Base-by-base conservation (phyloP, 2,329 filamentous ascomycete genomes). In the Periconia sp. region DNA sequence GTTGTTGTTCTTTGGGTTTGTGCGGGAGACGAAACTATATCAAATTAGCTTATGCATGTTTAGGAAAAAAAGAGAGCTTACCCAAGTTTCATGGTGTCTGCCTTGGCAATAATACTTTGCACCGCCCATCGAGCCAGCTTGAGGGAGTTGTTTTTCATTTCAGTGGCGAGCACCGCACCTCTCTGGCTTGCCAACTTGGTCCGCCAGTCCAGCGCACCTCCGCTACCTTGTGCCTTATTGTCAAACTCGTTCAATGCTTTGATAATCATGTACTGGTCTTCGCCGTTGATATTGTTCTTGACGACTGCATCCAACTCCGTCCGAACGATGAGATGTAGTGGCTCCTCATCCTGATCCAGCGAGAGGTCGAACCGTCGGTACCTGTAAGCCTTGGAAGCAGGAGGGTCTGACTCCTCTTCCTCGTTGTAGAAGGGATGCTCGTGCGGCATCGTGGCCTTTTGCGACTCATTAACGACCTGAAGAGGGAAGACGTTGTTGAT, bases 131-230 rank as follows among this genome's bases (percentile, higher is more conserved):
- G 82, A 45, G 94, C 94, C 52, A 99, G 86, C 81, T 99, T 99
- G 87, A 90, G 95, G 68, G 86, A 91, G 83, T 99, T 99, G 84
- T 99, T 99, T 89, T 99, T 99, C 94, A 99, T 99, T 79, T 99
- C 94, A 10, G 94, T 99, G 15, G 94, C 94, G 18, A 99, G 88
- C 30, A 99, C 92, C 43, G 94, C 94, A 84, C 94, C 94, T 65
- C 94, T 88, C 78, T 96, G 92, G 61, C 86, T 90, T 54, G 89
- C 88, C 48, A 99, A 83, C 83, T 99, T 99, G 58, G 86, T 87
- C 70, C 94, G 84, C 94, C 94, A 99, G 81, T 99, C 94, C 38
- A 99, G 82, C 41, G 94, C 94, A 54, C 92, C 91, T 58, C 94
- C 94, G 57, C 89, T 89, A 60, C 94, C 94, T 71, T 95, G 92